A percentile compares a stretch with the other conserved stretches of the same genome.
phyloP scores from a whole-genome alignment of 805 yeast genomes.

The Scheffersomyces ergatensis region DNA sequence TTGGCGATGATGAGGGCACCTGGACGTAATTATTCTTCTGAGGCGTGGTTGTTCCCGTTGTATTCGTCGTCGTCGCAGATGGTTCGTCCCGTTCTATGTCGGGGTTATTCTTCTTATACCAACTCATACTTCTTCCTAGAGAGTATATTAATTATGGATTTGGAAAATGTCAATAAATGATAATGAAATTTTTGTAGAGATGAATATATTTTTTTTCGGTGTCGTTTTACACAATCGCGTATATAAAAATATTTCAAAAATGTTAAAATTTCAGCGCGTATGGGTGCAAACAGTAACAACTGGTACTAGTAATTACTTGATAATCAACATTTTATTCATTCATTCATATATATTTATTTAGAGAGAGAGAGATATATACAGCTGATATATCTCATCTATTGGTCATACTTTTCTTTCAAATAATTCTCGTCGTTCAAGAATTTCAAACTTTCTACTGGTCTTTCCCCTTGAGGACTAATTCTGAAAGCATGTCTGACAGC shows the following conservation, averaged over 20 bases:
- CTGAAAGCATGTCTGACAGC: constrained; percentile 35
- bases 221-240: no score
- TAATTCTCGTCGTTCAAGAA: constrained; percentile 21
- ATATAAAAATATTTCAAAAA: neutral
- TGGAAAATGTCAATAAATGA: no score
- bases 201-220: no score
- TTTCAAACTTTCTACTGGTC: constrained; percentile 33
- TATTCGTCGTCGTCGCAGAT: no score
- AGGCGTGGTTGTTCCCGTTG: constrained; percentile 15
- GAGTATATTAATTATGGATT: no score
- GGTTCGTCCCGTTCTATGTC: constrained; percentile 13
- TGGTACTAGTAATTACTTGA: neutral
- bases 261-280: no score
- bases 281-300: no score
- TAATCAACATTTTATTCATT: neutral
- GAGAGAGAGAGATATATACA: no score
- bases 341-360: neutral
- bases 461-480: constrained; percentile 36
- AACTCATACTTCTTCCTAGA: constrained; percentile 14
- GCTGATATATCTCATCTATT: neutral
- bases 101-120: constrained; percentile 18
- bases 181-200: no score
- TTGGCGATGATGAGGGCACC: constrained; percentile 43
- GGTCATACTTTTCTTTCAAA: constrained; percentile 7
- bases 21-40: constrained; percentile 24